phyloP scores from a whole-genome alignment of 2,329 filamentous ascomycete species.

The Diaporthe longicolla region DNA sequence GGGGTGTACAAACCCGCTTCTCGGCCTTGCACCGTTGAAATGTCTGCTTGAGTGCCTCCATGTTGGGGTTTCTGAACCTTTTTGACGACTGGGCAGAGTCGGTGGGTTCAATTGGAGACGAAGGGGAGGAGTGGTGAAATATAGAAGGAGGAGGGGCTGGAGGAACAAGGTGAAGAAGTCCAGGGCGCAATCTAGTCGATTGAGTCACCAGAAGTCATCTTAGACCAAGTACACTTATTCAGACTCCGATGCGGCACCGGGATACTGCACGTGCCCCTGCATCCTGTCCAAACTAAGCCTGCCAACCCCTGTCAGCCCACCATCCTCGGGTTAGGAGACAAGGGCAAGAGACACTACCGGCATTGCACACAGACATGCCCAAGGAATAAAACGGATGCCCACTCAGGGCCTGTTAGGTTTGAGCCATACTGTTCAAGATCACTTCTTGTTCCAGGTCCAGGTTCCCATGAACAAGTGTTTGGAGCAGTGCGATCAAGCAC shows the following conservation, averaged over 20 bases:
- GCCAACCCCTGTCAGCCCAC: neutral
- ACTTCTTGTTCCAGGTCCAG: too few relatives aligned
- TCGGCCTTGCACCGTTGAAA: conserved; percentile 73
- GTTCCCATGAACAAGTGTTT: too few relatives aligned
- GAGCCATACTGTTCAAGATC: too few relatives aligned
- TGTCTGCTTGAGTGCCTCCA: conserved; percentile 72
- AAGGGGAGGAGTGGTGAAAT: neutral
- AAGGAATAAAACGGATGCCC: too few relatives aligned
- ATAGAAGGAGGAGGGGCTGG: neutral
- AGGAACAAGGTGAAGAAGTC: neutral
- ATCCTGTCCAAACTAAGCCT: neutral
- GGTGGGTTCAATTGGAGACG: conserved; percentile 1
- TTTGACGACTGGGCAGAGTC: conserved; percentile 33
- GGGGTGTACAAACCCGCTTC: conserved; percentile 63
- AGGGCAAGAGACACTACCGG: too few relatives aligned
- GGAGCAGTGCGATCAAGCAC: too few relatives aligned
- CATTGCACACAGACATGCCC: too few relatives aligned
- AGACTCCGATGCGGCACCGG: conserved; percentile 19
- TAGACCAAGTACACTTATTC: neutral
- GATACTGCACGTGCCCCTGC: conserved; percentile 4
- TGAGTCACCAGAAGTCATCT: conserved; percentile 43
- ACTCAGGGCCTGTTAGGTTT: too few relatives aligned
- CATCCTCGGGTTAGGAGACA: too few relatives aligned
- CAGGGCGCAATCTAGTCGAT: neutral
- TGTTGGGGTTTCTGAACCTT: conserved; percentile 50